phyloP scores from a whole-genome alignment of 495 filamentous ascomycete species.

The Astrocystis sublimbata region DNA sequence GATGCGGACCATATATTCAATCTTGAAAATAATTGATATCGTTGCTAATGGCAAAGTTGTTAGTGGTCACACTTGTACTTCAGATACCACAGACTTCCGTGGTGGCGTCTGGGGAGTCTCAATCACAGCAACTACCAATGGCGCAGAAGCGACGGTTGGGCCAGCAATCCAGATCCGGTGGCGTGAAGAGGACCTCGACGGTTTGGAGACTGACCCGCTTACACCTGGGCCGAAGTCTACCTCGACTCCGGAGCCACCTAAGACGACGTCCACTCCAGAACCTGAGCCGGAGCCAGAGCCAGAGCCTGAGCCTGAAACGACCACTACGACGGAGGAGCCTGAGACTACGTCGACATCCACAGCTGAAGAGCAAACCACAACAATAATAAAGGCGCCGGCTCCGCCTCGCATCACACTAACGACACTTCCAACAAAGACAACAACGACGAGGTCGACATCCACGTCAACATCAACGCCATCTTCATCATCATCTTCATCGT shows the following conservation, averaged over 20 bases:
- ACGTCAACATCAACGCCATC: not conserved
- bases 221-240: conserved; percentile 2
- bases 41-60: not conserved
- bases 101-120: conserved; percentile 43
- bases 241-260: not conserved
- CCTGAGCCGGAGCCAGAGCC: not conserved
- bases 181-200: conserved; percentile 36
- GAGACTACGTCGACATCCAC: too few species aligned
- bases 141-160: conserved; percentile 35
- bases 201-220: conserved; percentile 40
- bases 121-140: conserved; percentile 24
- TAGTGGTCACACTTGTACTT: conserved; percentile 41
- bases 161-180: conserved; percentile 45
- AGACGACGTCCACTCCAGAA: not conserved
- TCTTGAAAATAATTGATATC: not conserved
- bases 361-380: not conserved
- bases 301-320: too few species aligned
- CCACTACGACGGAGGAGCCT: not conserved
- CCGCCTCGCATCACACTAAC: not conserved
- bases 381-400: not conserved
- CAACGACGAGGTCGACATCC: not conserved
- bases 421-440: not conserved
- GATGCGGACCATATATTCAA: not conserved
- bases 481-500: not conserved
- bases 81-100: conserved; percentile 42